Conservation (phyloP, 75 land plant genomes). For the Cryptomeria japonica region DNA sequence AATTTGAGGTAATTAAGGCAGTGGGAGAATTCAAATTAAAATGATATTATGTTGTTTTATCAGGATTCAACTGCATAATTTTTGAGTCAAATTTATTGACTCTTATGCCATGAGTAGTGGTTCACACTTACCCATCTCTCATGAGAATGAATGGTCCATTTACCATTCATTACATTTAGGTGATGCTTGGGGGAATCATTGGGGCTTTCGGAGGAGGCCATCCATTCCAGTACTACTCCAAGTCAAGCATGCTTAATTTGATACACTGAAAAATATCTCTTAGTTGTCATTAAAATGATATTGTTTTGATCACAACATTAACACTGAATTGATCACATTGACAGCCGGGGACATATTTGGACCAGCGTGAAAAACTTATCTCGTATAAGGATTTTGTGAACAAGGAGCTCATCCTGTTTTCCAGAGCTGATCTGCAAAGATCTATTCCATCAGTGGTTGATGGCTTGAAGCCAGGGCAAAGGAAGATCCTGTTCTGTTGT, state of each 20-base stretch:
- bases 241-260: too few relatives aligned
- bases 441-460: conserved; percentile 21
- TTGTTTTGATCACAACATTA: neutral
- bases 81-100: too few relatives aligned
- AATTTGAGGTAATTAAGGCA: conserved; percentile 67
- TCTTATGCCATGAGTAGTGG: too few relatives aligned
- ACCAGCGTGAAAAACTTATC: conserved; percentile 11
- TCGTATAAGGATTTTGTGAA: conserved; percentile 19
- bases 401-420: conserved; percentile 23
- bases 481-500: conserved; percentile 52
- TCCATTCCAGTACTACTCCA: too few relatives aligned
- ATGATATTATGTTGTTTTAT: too few relatives aligned
- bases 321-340: neutral
- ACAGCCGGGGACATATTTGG: conserved; percentile 20
- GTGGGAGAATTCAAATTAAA: neutral
- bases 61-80: too few relatives aligned
- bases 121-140: too few relatives aligned
- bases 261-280: too few relatives aligned
- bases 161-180: too few relatives aligned
- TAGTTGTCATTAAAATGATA: neutral
- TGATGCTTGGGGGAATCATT: too few relatives aligned
- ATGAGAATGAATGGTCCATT: too few relatives aligned
- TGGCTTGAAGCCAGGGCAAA: conserved; percentile 17
- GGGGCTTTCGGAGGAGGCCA: too few relatives aligned
- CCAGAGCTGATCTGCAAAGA: conserved; percentile 16